Evolutionary conservation across 306 rosid genomes (phyloP).

Genomic region (Casuarina cunninghamiana): DNA sequence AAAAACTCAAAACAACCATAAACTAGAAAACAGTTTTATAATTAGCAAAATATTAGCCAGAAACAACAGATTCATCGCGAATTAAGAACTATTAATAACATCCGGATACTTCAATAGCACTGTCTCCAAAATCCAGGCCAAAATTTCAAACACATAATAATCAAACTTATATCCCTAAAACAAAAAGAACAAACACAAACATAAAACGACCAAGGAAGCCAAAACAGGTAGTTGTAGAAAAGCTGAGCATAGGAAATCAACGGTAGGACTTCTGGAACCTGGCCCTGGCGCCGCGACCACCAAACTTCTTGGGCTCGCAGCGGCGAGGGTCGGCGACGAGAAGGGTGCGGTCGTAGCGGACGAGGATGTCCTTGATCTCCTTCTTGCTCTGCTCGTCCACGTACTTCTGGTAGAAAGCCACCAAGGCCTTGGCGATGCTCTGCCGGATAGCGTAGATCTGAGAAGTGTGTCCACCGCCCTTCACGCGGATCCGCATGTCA

Average conservation of each 20-base stretch:
- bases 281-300: conserved; percentile 59
- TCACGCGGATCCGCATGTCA: conserved; percentile 55
- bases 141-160: background rate
- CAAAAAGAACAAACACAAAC: background rate
- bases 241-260: conserved; percentile 18
- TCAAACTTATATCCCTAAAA: background rate
- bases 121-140: background rate
- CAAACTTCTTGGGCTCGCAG: conserved; percentile 63
- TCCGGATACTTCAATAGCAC: background rate
- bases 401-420: conserved; percentile 51
- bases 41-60: background rate
- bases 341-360: conserved; percentile 46
- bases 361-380: conserved; percentile 53
- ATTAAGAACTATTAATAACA: background rate
- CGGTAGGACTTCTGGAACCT: conserved; percentile 64
- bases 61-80: background rate
- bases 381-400: conserved; percentile 58
- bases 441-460: conserved; percentile 61
- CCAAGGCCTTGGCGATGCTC: conserved; percentile 61
- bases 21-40: background rate
- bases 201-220: background rate
- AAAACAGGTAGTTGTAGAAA: background rate
- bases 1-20: background rate
- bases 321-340: conserved; percentile 58
- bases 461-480: conserved; percentile 54